Base-by-base conservation (phyloP, 805 yeast species). In the Spathaspora passalidarum region DNA sequence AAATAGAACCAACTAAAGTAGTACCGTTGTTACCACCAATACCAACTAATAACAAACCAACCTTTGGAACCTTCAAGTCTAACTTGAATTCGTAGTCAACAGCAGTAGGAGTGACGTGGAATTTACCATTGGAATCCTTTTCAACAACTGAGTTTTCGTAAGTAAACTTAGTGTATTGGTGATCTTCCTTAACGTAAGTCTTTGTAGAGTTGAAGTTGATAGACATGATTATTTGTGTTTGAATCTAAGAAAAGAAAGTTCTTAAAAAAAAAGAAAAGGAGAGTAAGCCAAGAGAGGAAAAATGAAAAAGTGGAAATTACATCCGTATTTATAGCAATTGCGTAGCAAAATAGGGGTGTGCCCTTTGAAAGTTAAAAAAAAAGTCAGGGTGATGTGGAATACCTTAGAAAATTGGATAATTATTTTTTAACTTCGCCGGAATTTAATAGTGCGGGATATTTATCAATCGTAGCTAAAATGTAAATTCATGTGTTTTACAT, bases 21-120 rank as follows among this genome's bases (percentile, higher is more conserved):
- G 97, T 79, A 67, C 97, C 98, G 62, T 91, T 91, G 76, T 91
- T 91, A 68, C 98, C 98, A 57, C 97, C 97, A 54, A 91, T 76
- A 56, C 98, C 98, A 29, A 91, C 97, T 51, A 92, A 76, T 81
- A 91, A 69, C 52, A 91, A 74, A 57, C 98, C 98, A 41, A 89
- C 78, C 67, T 85, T 89, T 56, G 96, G 96, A 38, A 84, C 81
- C 47, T 75, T 77, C 62, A 88, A 76, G 56, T 89, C 95, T 43
- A 88, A 84, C 67, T 88, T 88, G 77, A 91, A 92, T 62, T 89
- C 84, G 61, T 88, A 88, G 54, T 88, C 85, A 52, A 77, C 78
- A 46, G 77, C 61, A 45, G 84, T 78, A 18, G 96, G 96, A 17
- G 84, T 81, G 43, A 91, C 95, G 38, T 69, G 61, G 59, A 76